These are phyloP conservation scores for Gossypium ekmanianum DNA, from an alignment of 345 rosid genomes.

Conservation along the genomic window DNA sequence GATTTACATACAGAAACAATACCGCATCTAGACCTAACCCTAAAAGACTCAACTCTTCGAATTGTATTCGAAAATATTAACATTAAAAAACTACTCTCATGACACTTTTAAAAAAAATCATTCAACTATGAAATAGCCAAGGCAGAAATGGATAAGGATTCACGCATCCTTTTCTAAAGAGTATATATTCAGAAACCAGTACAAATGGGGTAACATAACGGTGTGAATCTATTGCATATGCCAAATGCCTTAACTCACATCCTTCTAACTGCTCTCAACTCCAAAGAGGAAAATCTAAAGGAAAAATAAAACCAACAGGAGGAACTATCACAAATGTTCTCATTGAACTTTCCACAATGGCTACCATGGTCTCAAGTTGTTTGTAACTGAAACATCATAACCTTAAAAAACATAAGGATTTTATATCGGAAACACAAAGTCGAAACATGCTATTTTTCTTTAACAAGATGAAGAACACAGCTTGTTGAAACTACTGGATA, in stretches of 20 bases:
- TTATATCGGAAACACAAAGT: not conserved
- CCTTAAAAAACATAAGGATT: not conserved
- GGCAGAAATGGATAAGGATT: not conserved
- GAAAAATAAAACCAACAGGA: not conserved
- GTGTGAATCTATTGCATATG: not conserved
- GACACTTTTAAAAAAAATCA: not conserved
- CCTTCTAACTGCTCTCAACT: not conserved
- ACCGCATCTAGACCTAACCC: not conserved
- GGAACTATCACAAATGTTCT: not conserved
- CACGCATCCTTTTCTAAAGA: no score
- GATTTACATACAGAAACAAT: not conserved
- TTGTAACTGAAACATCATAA: not conserved
- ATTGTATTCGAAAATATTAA: not conserved
- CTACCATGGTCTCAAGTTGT: constrained; percentile 7
- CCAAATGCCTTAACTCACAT: not conserved
- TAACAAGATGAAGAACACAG: not conserved
- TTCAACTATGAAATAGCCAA: constrained; percentile 6
- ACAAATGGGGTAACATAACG: not conserved
- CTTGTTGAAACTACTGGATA: not conserved
- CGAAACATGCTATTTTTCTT: not conserved
- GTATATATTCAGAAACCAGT: not conserved
- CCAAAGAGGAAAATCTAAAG: not conserved
- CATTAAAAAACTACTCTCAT: not conserved
- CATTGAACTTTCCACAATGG: not conserved
- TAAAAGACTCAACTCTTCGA: not conserved